Base-by-base conservation (phyloP, 148 eudicot species). In the Bassia scoparia region DNA sequence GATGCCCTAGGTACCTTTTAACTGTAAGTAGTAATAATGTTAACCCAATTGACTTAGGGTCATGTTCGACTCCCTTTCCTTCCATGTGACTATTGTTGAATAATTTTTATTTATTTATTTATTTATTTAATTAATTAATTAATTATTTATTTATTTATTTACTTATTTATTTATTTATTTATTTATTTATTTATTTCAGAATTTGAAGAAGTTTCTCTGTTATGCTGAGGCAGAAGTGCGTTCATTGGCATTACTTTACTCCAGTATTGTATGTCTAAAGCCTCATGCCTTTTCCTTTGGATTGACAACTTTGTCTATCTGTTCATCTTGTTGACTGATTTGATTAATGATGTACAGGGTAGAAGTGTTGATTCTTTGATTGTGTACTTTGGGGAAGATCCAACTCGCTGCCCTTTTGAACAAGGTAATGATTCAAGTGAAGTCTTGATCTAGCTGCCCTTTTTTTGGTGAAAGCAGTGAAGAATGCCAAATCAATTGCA, bases 341-440 rank as follows among this genome's bases (percentile, higher is more conserved):
- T 29, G 12, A 31, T 67, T 66, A 27, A 61, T 54, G 55, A 50
- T 31, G 29, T 79, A 56, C 81, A 87, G 94, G 94, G 94, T 70
- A 83, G 83, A 68, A 85, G 81, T 54, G 87, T 84, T 49, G 90
- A 89, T 62, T 79, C 90, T 2, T 74, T 89, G 78, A 87, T 84
- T 68, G 74, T 84, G 46, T 89, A 89, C 78, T 89, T 89, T 76
- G 94, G 94, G 71, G 94, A 89, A 80, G 94, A 89, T 76, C 94
- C 94, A 35, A 62, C 90, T 60, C 85, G 85, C 38, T 89, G 94
- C 79, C 83, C 85, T 46, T 87, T 81, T 81, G 94, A 89, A 67
- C 94, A 89, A 87, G 94, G 94, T 87, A 81, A 41, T 58, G 62
- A 11, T 58, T 23, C 17, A 27, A 24, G 23, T 21, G 9, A 53